A percentile compares a stretch with the other conserved stretches of the same genome.
Conservation (phyloP, 2,329 filamentous ascomycete genomes). For the Spiromastix sp. region DNA sequence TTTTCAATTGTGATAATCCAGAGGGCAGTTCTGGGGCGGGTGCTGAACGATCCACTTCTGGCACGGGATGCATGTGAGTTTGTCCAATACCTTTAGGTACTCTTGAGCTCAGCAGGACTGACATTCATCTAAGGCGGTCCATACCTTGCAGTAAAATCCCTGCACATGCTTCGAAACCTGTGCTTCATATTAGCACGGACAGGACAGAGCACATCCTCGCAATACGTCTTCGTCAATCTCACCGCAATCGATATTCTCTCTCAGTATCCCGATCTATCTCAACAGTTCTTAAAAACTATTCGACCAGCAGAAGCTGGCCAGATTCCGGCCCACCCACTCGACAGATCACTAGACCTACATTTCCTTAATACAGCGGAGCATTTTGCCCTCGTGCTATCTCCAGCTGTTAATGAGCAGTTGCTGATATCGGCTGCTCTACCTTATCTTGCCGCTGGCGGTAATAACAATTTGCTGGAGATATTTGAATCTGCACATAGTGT, state of each 20-base stretch:
- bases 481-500: conserved; percentile 84
- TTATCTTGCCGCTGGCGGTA: conserved; percentile 56
- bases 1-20: conserved; percentile 66
- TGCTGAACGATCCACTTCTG: conserved; percentile 46
- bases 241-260: conserved; percentile 72
- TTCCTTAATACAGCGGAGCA: conserved; percentile 83
- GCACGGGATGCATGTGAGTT: conserved; percentile 42
- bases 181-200: conserved; percentile 72
- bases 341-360: conserved; percentile 70
- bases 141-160: conserved; percentile 56
- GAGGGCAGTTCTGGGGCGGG: conserved; percentile 61
- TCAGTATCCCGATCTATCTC: conserved; percentile 55
- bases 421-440: conserved; percentile 63
- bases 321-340: conserved; percentile 54
- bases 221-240: conserved; percentile 75
- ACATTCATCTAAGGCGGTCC: conserved; percentile 42
- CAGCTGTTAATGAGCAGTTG: conserved; percentile 58
- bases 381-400: conserved; percentile 59
- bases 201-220: conserved; percentile 64
- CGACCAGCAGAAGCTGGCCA: conserved; percentile 44
- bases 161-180: conserved; percentile 65
- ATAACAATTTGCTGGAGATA: conserved; percentile 52
- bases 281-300: conserved; percentile 57
- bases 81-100: background rate
- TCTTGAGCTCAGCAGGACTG: conserved; percentile 10